Conservation (phyloP, 2,329 filamentous ascomycete species). For the Fonsecaea pedrosoi region DNA sequence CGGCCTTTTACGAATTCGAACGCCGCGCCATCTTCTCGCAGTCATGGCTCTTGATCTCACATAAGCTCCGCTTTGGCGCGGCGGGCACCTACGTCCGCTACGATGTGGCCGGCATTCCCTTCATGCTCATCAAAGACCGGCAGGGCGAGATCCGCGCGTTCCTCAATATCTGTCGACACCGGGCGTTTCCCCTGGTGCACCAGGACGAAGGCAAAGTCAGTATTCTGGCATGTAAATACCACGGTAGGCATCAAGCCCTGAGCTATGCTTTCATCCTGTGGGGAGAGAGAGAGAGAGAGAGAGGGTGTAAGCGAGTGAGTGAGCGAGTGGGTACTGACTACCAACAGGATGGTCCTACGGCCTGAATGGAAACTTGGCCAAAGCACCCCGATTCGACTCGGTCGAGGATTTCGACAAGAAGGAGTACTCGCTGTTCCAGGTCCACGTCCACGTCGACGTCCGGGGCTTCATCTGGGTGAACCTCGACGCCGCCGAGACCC, state of each 20-base stretch:
- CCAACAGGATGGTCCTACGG: slow-evolving; percentile 62
- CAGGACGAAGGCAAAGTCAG: slow-evolving; percentile 34
- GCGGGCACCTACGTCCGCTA: slow-evolving; percentile 50
- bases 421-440: slow-evolving; percentile 60
- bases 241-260: slow-evolving; percentile 48
- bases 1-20: slow-evolving; percentile 59
- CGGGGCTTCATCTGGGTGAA: slow-evolving; percentile 38
- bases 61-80: slow-evolving; percentile 56
- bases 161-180: slow-evolving; percentile 68
- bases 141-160: slow-evolving; percentile 63
- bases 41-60: slow-evolving; percentile 53
- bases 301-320: no score
- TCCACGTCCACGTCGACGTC: slow-evolving; percentile 34
- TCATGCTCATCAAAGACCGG: slow-evolving; percentile 60
- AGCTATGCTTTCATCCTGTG: slow-evolving; percentile 41
- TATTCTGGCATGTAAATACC: slow-evolving; percentile 66
- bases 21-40: slow-evolving; percentile 58
- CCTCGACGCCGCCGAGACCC: slow-evolving; percentile 21
- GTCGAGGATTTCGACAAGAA: slow-evolving; percentile 63
- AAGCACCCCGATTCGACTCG: slow-evolving; percentile 66
- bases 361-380: slow-evolving; percentile 63
- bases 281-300: no score
- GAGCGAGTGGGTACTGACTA: no score
- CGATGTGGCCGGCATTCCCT: slow-evolving; percentile 57
- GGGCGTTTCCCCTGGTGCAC: slow-evolving; percentile 62